phyloP scores from a whole-genome alignment of 2,329 filamentous ascomycete species.

The Aspergillus phoenicis region DNA sequence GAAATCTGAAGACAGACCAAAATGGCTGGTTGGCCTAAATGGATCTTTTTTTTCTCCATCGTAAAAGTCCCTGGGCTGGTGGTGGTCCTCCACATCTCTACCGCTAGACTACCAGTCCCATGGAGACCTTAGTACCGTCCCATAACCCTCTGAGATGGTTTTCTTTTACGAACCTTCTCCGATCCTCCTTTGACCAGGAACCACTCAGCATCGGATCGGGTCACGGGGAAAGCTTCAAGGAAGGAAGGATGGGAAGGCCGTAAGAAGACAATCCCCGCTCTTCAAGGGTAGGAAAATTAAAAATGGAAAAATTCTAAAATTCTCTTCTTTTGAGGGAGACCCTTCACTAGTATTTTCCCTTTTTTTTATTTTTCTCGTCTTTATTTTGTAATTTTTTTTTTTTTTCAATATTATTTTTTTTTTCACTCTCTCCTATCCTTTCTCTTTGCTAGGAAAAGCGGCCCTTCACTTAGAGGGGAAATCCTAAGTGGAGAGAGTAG shows the following conservation, averaged over 20 bases:
- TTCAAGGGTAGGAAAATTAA: not conserved
- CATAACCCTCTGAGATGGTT: slow-evolving; percentile 8
- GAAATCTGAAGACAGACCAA: slow-evolving; percentile 2
- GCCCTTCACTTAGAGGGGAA: slow-evolving; percentile 4
- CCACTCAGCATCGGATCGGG: slow-evolving; percentile 1
- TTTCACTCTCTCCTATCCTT: not conserved
- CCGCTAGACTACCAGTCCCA: slow-evolving; percentile 18
- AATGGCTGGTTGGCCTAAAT: slow-evolving; percentile 14
- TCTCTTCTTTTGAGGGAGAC: too few relatives aligned
- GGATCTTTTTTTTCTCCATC: slow-evolving; percentile 5
- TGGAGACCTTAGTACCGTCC: slow-evolving; percentile 12
- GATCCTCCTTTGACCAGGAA: slow-evolving; percentile 12
- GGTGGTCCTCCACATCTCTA: slow-evolving; percentile 22
- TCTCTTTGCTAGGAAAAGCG: not conserved
- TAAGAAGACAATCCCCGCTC: not conserved
- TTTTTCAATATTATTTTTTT: slow-evolving; percentile 8
- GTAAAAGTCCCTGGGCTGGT: slow-evolving; percentile 10
- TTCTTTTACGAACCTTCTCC: slow-evolving; percentile 13
- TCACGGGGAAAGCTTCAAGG: slow-evolving; percentile 3
- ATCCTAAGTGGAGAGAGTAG: slow-evolving; percentile 10
- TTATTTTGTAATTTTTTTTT: slow-evolving; percentile 2
- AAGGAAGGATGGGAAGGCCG: not conserved
- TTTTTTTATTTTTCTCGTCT: too few relatives aligned
- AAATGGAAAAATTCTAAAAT: not conserved
- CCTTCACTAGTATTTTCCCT: too few relatives aligned